Percentiles rank a stretch among this genome's conserved stretches.
Conservation (phyloP, 2,329 filamentous ascomycete genomes). For the Aspergillus calidoustus region DNA sequence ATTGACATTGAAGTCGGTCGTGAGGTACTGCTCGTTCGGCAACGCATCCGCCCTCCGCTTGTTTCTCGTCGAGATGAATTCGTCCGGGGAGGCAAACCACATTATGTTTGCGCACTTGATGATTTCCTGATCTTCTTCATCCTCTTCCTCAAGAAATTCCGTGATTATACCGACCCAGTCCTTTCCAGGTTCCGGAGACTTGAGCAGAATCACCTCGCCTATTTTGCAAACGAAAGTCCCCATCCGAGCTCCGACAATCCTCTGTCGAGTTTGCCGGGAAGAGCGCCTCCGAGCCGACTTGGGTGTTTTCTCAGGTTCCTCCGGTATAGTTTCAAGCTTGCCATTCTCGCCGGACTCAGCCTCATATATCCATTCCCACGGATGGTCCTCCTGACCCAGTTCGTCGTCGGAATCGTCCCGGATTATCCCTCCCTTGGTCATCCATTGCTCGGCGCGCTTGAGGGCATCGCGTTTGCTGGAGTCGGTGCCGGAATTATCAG, state of each 20-base stretch:
- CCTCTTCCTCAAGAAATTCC: conserved; percentile 75
- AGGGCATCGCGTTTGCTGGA: conserved; percentile 30
- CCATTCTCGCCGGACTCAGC: conserved; percentile 28
- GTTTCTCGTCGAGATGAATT: conserved; percentile 80
- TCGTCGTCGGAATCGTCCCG: conserved; percentile 90
- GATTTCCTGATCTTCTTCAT: conserved; percentile 57
- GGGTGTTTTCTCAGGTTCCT: conserved; percentile 25
- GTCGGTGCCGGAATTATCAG: conserved; percentile 22
- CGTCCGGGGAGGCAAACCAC: conserved; percentile 88
- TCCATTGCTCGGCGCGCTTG: conserved; percentile 51
- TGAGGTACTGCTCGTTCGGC: conserved; percentile 90
- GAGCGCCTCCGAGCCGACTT: conserved; percentile 36
- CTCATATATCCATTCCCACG: conserved; percentile 81
- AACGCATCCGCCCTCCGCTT: conserved; percentile 83
- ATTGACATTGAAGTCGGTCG: conserved; percentile 83
- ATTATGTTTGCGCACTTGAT: conserved; percentile 83
- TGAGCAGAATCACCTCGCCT: conserved; percentile 84
- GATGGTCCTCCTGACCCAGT: conserved; percentile 70
- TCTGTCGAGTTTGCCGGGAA: conserved; percentile 39
- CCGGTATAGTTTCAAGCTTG: conserved; percentile 21
- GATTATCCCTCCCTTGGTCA: conserved; percentile 65
- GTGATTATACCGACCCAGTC: conserved; percentile 92
- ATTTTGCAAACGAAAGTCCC: conserved; percentile 78
- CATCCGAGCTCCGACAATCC: conserved; percentile 81
- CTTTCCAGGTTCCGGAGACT: conserved; percentile 83